Evolutionary conservation across 148 eudicot species (phyloP).

Genomic region (Rhododendron molle): DNA sequence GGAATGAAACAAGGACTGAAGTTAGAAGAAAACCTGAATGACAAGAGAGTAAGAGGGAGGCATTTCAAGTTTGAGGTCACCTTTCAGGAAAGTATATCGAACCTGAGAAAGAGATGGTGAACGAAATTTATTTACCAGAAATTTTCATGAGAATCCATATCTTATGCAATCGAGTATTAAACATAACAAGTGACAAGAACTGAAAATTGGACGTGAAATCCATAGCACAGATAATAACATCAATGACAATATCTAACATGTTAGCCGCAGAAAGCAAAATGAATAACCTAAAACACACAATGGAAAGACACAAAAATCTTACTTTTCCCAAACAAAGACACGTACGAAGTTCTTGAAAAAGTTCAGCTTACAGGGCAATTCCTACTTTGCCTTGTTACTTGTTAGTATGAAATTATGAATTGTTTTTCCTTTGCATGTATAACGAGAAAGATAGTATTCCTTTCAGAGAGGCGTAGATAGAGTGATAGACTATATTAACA

Average conservation of each 20-base stretch:
- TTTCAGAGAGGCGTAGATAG: not conserved
- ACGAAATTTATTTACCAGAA: not conserved
- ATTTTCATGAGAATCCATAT: not conserved
- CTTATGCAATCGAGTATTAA: not conserved
- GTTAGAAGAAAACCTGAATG: constrained; percentile 52
- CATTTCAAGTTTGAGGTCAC: constrained; percentile 56
- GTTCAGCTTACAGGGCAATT: not conserved
- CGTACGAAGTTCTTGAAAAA: not conserved
- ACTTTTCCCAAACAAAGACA: not conserved
- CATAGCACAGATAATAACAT: not conserved
- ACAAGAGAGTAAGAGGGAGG: constrained; percentile 75
- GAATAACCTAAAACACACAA: not conserved
- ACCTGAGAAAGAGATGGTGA: constrained; percentile 39
- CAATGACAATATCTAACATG: not conserved
- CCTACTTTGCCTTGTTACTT: not conserved
- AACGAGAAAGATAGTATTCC: not conserved
- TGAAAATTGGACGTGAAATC: not conserved
- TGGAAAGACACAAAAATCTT: not conserved
- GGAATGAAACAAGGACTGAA: not conserved
- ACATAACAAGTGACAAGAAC: not conserved
- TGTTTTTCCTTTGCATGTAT: not conserved
- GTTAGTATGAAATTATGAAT: not conserved
- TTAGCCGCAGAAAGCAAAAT: not conserved
- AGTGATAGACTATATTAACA: not conserved
- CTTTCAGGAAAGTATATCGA: constrained; percentile 63